Evolutionary conservation across 2,329 filamentous ascomycete genomes (phyloP), one percentile per base, ranked within the genome.

Genomic region (Phoma sp.): DNA sequence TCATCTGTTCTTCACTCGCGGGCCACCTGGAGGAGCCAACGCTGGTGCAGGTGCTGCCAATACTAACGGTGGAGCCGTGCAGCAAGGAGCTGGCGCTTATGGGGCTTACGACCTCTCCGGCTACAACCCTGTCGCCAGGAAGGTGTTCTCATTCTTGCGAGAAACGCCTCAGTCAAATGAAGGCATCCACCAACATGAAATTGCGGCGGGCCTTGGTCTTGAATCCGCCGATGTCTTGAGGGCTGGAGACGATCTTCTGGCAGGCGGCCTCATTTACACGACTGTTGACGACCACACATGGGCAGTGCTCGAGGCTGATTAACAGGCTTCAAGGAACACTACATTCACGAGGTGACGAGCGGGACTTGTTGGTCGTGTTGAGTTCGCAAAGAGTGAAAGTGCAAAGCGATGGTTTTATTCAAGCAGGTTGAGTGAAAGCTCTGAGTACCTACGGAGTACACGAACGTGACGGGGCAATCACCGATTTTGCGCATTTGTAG

Each of bases 241-340:
- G 47, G 93, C 87, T n/a, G 86, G 90, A 9, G 91, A 96, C 66
- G 92, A 98, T 76, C 76, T 99, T 69, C 76, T 92, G 38, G 81
- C 81, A 2, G 78, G 85, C 51, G 91, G 92, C 27, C 72, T 91
- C 65, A 91, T 96, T 62, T 99, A 92, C 78, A 91, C 92, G 25
- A 99, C 96, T 9, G 84, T 96, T 52, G 92, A 98, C 76, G 94
- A 98, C 69, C 84, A 91, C 76, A 98, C 94, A 0, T 98, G 91
- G 88, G 91, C 92, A 38, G 81, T 96, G 60, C 80, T 97, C 57
- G 91, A 96, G 55, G 85, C 65, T 32, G 68, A 74, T 54, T 74
- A 63, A 51, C 33, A 21, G 17, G 13, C 22, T 8, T 27, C 24
- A 15, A 52, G 33, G 39, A 36, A 15, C 19, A 51, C 29, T 35